phyloP scores from a whole-genome alignment of 208 protist genomes.

The Crithidia fasciculata region DNA sequence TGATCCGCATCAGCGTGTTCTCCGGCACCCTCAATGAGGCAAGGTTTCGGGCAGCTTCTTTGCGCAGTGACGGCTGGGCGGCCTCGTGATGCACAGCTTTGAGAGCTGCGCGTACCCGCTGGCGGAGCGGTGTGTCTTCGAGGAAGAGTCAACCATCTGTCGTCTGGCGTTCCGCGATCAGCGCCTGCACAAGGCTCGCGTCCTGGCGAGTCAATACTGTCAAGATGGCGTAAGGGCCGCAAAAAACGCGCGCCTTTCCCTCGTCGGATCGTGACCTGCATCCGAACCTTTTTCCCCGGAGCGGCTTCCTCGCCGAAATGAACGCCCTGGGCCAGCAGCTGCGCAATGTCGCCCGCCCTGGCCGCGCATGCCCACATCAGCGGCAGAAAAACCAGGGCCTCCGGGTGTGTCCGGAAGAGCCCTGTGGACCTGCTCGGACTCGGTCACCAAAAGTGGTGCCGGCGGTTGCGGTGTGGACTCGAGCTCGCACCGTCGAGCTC shows the following conservation, averaged over 20 bases:
- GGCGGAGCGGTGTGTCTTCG: not conserved
- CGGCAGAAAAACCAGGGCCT: not conserved
- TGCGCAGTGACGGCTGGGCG: not conserved
- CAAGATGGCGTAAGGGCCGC: not conserved
- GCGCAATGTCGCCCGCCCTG: not conserved
- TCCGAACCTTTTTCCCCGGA: too few relatives aligned
- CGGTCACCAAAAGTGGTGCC: not conserved
- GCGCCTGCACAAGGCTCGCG: not conserved
- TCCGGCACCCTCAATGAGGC: not conserved
- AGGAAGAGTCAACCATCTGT: not conserved
- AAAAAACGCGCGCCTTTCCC: not conserved
- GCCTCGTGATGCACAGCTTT: not conserved
- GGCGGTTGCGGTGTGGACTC: not conserved
- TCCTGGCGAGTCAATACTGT: not conserved
- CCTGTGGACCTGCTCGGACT: not conserved
- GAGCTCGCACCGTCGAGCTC: constrained; percentile 1
- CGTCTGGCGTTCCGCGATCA: not conserved
- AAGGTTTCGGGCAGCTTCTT: not conserved
- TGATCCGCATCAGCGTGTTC: not conserved
- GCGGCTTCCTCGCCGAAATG: too few relatives aligned
- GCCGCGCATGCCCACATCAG: not conserved
- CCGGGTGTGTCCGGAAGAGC: not conserved
- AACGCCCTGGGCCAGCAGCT: not conserved
- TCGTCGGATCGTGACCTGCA: too few relatives aligned
- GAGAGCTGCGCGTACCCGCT: not conserved